A percentile compares a stretch with the other conserved stretches of the same genome.
These are phyloP conservation scores for Xylaria cubensis DNA, from an alignment of 495 filamentous ascomycete genomes.

Conservation along the genomic window DNA sequence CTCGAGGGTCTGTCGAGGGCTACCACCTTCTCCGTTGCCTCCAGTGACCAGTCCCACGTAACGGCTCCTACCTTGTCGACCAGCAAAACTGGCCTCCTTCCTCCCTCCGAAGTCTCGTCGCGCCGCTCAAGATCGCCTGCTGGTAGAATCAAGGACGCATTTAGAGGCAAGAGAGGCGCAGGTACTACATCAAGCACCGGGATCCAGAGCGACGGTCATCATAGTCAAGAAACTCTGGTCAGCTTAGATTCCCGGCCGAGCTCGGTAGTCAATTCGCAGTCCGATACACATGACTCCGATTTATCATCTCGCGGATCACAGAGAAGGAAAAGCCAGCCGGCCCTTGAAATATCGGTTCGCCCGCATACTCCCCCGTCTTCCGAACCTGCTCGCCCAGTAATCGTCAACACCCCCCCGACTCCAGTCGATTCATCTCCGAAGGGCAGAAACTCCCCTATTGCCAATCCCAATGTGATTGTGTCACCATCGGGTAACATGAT, in stretches of 20 bases:
- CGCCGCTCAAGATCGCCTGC: conserved; percentile 53
- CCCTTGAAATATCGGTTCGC: conserved; percentile 43
- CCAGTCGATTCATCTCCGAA: conserved; percentile 51
- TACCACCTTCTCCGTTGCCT: conserved; percentile 32
- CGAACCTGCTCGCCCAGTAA: conserved; percentile 52
- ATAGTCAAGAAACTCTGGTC: conserved; percentile 31
- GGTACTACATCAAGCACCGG: conserved; percentile 27
- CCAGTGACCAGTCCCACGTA: conserved; percentile 29
- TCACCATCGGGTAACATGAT: conserved; percentile 72
- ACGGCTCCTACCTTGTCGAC: conserved; percentile 32
- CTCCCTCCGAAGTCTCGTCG: conserved; percentile 43
- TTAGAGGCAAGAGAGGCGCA: conserved; percentile 46
- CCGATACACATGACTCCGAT: conserved; percentile 36
- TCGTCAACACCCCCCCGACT: conserved; percentile 65
- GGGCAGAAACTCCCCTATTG: conserved; percentile 36
- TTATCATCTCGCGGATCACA: conserved; percentile 35
- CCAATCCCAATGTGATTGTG: conserved; percentile 42
- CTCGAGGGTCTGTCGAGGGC: conserved; percentile 34
- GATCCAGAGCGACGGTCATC: conserved; percentile 34
- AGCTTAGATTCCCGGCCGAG: conserved; percentile 28
- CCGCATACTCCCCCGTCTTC: conserved; percentile 53
- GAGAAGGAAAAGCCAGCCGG: conserved; percentile 40
- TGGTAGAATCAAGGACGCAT: conserved; percentile 54
- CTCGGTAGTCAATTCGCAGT: conserved; percentile 30
- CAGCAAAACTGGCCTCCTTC: conserved; percentile 44